Evolutionary conservation across 169 alveolate species (phyloP).

Genomic region (Plasmodium ovale): DNA sequence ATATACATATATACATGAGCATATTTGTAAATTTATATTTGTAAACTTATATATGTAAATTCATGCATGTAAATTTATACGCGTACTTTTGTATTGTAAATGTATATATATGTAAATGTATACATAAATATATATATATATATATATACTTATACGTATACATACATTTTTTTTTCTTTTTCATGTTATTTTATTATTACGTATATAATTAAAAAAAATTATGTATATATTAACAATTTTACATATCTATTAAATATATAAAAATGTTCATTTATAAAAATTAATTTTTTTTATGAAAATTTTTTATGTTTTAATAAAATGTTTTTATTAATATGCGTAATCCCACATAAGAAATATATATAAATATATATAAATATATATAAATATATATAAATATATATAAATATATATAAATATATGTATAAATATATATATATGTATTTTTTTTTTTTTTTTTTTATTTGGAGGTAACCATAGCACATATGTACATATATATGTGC

Average conservation of each 20-base stretch:
- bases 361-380: too few species aligned
- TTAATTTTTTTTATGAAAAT: background rate
- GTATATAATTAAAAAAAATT: background rate
- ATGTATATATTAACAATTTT: background rate
- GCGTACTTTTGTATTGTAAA: too few species aligned
- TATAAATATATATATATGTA: slow-evolving; percentile 19
- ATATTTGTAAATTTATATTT: slow-evolving; percentile 8
- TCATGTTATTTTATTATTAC: background rate
- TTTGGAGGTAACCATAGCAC: background rate
- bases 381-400: too few species aligned
- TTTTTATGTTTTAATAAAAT: too few species aligned
- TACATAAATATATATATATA: slow-evolving; percentile 16
- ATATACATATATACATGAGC: background rate
- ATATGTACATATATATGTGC: slow-evolving; percentile 12
- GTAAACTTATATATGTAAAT: background rate
- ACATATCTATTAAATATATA: background rate
- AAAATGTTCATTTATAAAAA: background rate
- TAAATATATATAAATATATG: background rate
- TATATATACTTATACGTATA: background rate
- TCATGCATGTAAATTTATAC: background rate
- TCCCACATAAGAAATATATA: background rate
- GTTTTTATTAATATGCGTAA: too few species aligned
- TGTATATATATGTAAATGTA: background rate
- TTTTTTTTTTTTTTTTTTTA: too few species aligned
- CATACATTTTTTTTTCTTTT: background rate